Conservation (phyloP, 441 rosid genomes). For the Sinapis alba region DNA sequence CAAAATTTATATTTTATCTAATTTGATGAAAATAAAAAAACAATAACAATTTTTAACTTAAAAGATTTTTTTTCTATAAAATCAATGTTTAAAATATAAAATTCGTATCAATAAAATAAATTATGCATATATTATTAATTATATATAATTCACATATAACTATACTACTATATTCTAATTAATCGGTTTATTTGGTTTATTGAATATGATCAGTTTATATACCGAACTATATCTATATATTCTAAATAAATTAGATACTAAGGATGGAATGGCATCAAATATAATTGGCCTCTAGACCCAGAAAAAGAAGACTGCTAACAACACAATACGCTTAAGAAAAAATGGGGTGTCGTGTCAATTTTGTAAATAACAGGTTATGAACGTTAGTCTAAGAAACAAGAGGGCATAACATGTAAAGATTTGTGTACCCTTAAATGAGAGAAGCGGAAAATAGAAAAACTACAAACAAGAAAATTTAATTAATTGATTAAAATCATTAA, state of each 20-base stretch:
- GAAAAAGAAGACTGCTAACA: neutral
- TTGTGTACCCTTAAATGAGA: neutral
- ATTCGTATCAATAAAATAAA: too few relatives aligned
- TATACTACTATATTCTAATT: too few relatives aligned
- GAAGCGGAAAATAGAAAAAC: neutral
- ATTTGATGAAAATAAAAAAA: neutral
- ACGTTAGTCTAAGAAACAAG: neutral
- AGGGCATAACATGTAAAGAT: constrained; percentile 13
- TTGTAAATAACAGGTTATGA: neutral
- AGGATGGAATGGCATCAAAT: neutral
- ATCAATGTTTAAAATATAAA: too few relatives aligned
- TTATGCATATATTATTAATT: too few relatives aligned
- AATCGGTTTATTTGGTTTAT: too few relatives aligned
- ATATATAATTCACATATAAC: too few relatives aligned
- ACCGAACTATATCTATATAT: too few relatives aligned
- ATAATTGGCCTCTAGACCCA: neutral
- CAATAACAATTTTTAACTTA: too few relatives aligned
- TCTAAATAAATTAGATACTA: too few relatives aligned
- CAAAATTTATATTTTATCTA: too few relatives aligned
- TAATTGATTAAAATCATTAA: constrained; percentile 22
- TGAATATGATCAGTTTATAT: too few relatives aligned
- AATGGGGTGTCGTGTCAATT: neutral
- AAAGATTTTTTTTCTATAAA: too few relatives aligned
- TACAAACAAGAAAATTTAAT: neutral
- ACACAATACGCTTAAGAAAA: neutral